Evolutionary conservation across 257 asterid species (phyloP).

Genomic region (Lycium barbarum): DNA sequence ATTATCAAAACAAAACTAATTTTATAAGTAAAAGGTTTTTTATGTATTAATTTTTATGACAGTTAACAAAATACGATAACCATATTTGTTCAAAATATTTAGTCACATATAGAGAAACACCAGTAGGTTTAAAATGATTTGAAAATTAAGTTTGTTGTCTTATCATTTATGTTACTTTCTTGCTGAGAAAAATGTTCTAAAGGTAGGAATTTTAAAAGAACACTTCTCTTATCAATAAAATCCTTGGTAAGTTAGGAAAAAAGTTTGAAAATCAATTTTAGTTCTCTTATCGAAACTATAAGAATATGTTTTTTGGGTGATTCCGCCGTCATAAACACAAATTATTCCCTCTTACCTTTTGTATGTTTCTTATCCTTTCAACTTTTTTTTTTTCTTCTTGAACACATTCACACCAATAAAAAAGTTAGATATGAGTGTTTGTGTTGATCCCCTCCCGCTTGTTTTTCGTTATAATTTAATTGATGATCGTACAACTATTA

Average conservation of each 20-base stretch:
- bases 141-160: too few species aligned
- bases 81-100: too few species aligned
- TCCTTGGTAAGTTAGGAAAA: background rate
- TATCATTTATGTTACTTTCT: background rate
- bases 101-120: too few species aligned
- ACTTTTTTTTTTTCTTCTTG: too few species aligned
- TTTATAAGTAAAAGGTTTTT: too few species aligned
- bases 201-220: background rate
- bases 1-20: too few species aligned
- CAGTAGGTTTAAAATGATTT: too few species aligned
- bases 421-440: background rate
- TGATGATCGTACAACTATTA: too few species aligned
- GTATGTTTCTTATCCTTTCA: background rate
- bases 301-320: background rate
- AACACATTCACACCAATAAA: too few species aligned
- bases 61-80: too few species aligned
- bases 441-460: background rate
- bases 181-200: background rate
- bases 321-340: background rate
- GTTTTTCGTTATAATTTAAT: too few species aligned
- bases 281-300: background rate
- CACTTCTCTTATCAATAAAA: background rate
- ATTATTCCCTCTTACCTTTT: background rate
- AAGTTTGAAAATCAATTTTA: background rate
- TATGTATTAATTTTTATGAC: too few species aligned